Evolutionary conservation across 2,329 filamentous ascomycete genomes (phyloP).

Genomic region (Trichophyton equinum): DNA sequence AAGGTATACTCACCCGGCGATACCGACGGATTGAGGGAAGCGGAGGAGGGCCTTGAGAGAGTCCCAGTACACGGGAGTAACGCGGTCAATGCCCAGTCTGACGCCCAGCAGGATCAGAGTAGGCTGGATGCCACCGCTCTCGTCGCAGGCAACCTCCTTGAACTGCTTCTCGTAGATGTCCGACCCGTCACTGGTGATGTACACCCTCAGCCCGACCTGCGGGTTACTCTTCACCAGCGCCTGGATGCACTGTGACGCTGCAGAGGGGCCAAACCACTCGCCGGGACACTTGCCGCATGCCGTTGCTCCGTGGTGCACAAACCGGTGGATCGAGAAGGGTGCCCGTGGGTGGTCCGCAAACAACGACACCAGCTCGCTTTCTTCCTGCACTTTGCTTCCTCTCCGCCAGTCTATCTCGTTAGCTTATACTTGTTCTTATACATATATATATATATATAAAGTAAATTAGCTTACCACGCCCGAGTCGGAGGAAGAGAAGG

Average conservation of each 20-base stretch:
- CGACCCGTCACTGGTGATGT: slow-evolving; percentile 76
- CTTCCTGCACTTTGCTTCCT: slow-evolving; percentile 44
- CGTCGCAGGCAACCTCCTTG: slow-evolving; percentile 50
- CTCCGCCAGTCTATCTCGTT: slow-evolving; percentile 57
- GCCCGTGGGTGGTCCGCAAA: slow-evolving; percentile 81
- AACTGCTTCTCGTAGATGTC: slow-evolving; percentile 91
- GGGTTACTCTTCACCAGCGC: slow-evolving; percentile 57
- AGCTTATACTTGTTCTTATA: neutral
- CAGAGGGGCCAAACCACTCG: slow-evolving; percentile 98
- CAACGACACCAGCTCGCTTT: slow-evolving; percentile 59
- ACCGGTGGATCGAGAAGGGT: slow-evolving; percentile 88
- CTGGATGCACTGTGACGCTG: slow-evolving; percentile 89
- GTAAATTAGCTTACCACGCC: slow-evolving; percentile 50
- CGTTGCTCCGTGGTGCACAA: slow-evolving; percentile 74
- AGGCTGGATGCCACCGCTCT: slow-evolving; percentile 55
- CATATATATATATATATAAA: neutral
- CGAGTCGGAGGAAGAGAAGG: slow-evolving; percentile 57
- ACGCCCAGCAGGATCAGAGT: slow-evolving; percentile 84
- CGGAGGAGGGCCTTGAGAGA: slow-evolving; percentile 75
- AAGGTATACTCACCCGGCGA: slow-evolving; percentile 57
- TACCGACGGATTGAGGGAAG: slow-evolving; percentile 86
- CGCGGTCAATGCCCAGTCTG: slow-evolving; percentile 80
- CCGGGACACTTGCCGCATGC: slow-evolving; percentile 90
- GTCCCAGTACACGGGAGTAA: slow-evolving; percentile 90
- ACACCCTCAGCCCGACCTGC: slow-evolving; percentile 58